phyloP scores from a whole-genome alignment of 192 early-diverging fungal genomes.

The Umbelopsis ramanniana region DNA sequence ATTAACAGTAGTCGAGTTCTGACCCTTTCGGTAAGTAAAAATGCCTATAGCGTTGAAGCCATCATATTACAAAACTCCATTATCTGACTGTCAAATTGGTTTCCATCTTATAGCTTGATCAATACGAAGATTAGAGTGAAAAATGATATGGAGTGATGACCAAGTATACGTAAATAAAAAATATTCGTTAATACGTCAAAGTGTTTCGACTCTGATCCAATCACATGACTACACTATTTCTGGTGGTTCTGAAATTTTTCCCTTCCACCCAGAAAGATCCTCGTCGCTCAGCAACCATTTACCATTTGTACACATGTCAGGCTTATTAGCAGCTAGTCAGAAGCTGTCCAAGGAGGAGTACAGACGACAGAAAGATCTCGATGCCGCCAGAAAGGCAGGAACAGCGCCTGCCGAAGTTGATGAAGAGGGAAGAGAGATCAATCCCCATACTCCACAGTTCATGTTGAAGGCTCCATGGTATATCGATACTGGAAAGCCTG shows the following conservation, averaged over 20 bases:
- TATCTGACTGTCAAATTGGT: background rate
- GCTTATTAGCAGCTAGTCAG: slow-evolving; percentile 28
- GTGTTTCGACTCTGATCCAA: no score
- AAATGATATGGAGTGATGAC: no score
- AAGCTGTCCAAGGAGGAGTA: slow-evolving; percentile 94
- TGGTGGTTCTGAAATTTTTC: background rate
- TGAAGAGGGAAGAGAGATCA: slow-evolving; percentile 92
- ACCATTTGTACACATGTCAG: slow-evolving; percentile 16
- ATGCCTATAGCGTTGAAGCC: background rate
- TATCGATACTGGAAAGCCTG: slow-evolving; percentile 76
- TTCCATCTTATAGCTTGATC: slow-evolving; percentile 31
- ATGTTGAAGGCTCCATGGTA: slow-evolving; percentile 97
- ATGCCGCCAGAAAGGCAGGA: slow-evolving; percentile 95
- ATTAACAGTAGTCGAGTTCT: slow-evolving; percentile 82
- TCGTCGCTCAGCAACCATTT: background rate
- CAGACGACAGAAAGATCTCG: slow-evolving; percentile 90
- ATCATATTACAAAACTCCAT: background rate
- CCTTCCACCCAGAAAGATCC: background rate
- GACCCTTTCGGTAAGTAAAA: slow-evolving; percentile 63
- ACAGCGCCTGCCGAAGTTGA: slow-evolving; percentile 85
- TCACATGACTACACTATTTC: no score
- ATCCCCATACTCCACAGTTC: slow-evolving; percentile 98
- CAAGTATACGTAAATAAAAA: background rate
- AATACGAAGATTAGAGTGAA: slow-evolving; percentile 24
- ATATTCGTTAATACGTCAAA: no score